These are phyloP conservation scores for Platanthera zijinensis DNA, from an alignment of 106 monocot genomes.

Conservation along the genomic window DNA sequence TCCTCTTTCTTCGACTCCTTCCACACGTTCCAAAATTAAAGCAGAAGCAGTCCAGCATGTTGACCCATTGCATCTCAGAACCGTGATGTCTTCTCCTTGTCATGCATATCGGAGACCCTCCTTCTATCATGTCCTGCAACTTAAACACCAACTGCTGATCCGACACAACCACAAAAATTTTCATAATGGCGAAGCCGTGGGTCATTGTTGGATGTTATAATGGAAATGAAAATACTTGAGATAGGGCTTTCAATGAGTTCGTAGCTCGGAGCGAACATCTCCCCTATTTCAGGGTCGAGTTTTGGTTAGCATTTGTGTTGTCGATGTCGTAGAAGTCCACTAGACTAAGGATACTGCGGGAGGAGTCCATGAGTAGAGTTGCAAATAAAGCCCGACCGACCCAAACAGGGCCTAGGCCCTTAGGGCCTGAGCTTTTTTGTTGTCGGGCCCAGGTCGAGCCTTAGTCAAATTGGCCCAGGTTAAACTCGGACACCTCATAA, in stretches of 20 bases:
- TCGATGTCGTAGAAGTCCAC: no score
- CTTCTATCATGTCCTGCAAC: conserved; percentile 53
- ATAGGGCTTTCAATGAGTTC: conserved; percentile 56
- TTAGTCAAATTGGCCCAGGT: no score
- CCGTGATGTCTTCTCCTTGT: conserved; percentile 37
- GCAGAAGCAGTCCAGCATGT: conserved; percentile 83
- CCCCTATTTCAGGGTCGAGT: conserved; percentile 45
- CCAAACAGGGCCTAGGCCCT: no score
- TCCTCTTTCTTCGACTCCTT: conserved; percentile 56
- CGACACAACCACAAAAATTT: conserved; percentile 48
- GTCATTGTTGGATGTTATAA: conserved; percentile 59
- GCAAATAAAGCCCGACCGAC: no score
- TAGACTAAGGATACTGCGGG: no score
- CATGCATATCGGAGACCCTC: conserved; percentile 62
- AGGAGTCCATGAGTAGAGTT: no score
- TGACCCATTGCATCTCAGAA: conserved; percentile 50
- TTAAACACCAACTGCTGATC: conserved; percentile 64
- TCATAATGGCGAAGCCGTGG: conserved; percentile 87
- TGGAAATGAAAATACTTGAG: conserved; percentile 64
- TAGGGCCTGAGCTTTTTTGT: no score
- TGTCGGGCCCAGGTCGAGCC: no score
- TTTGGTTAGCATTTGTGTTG: no score
- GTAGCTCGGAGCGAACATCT: conserved; percentile 68
- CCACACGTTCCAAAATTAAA: conserved; percentile 89
- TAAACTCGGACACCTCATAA: no score